These are phyloP conservation scores for Colletotrichum gigasporum DNA, from an alignment of 2,329 filamentous ascomycete genomes.

Conservation along the genomic window DNA sequence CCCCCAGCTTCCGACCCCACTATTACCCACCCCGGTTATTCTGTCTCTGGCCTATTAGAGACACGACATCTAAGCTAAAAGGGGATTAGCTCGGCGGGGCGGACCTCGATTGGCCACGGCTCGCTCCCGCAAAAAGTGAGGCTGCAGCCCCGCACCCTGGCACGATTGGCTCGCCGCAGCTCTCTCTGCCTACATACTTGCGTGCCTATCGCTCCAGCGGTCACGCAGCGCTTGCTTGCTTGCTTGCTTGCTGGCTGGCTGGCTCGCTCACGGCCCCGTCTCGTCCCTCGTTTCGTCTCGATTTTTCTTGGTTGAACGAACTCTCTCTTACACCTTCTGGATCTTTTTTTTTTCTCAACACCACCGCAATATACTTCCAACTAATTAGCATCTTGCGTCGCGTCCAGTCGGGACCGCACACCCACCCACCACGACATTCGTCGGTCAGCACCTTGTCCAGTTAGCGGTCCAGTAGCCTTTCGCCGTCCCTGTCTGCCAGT, in stretches of 20 bases:
- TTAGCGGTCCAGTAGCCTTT: too few species aligned
- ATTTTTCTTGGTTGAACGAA: constrained; percentile 1
- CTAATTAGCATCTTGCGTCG: too few species aligned
- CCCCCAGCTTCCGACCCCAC: background rate
- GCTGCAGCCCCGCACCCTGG: constrained; percentile 21
- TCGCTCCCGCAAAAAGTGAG: constrained; percentile 30
- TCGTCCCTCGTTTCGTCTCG: constrained; percentile 9
- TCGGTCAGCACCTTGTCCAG: background rate
- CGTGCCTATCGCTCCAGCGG: too few species aligned
- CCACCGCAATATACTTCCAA: background rate
- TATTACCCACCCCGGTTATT: background rate
- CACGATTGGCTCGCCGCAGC: constrained; percentile 23
- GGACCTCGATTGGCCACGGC: constrained; percentile 24
- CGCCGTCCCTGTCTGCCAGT: too few species aligned
- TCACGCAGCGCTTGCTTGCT: too few species aligned
- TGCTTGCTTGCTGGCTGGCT: too few species aligned
- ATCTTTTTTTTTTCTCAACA: background rate
- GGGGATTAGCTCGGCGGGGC: constrained; percentile 5
- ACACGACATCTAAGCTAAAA: too few species aligned
- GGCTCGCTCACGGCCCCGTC: background rate
- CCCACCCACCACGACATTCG: background rate
- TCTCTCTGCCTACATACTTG: background rate
- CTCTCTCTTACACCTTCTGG: background rate
- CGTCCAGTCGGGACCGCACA: too few species aligned
- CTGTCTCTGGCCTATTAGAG: background rate